Conservation (phyloP, 2,329 filamentous ascomycete species). For the Hypomyces perniciosus region DNA sequence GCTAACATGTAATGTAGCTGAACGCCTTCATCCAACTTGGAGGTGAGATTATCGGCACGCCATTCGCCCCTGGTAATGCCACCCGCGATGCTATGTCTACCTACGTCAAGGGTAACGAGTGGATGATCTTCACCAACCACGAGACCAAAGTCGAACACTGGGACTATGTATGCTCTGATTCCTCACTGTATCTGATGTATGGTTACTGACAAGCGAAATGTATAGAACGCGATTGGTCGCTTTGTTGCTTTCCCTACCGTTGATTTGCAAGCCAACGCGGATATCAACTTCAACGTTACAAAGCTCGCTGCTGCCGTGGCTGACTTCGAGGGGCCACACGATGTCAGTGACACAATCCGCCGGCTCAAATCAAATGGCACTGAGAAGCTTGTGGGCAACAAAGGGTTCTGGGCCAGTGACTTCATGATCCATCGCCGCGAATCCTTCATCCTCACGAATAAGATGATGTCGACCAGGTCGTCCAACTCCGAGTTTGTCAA, state of each 20-base stretch:
- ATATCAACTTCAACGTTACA: slow-evolving; percentile 21
- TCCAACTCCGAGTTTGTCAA: slow-evolving; percentile 19
- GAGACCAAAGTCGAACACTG: slow-evolving; percentile 15
- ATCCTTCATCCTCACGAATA: slow-evolving; percentile 16
- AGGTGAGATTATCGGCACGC: slow-evolving; percentile 18
- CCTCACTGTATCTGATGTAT: background rate
- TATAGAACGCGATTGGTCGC: slow-evolving; percentile 18
- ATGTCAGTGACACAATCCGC: slow-evolving; percentile 13
- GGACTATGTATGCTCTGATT: slow-evolving; percentile 16
- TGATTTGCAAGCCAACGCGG: slow-evolving; percentile 19
- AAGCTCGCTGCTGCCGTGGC: slow-evolving; percentile 16
- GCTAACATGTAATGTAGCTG: slow-evolving; percentile 10
- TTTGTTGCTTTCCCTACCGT: slow-evolving; percentile 19
- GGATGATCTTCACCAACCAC: slow-evolving; percentile 19
- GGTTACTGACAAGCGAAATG: background rate
- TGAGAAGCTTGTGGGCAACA: slow-evolving; percentile 18
- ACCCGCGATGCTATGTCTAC: slow-evolving; percentile 17
- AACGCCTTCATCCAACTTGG: slow-evolving; percentile 20
- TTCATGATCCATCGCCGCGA: slow-evolving; percentile 19
- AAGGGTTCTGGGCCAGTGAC: slow-evolving; percentile 20
- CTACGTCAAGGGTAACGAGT: slow-evolving; percentile 17
- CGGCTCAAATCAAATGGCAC: slow-evolving; percentile 19
- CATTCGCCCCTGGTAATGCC: slow-evolving; percentile 14
- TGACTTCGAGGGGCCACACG: slow-evolving; percentile 15
- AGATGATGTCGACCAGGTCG: slow-evolving; percentile 18